phyloP scores from a whole-genome alignment of 2,329 filamentous ascomycete species.

The Hypomyces perniciosus region DNA sequence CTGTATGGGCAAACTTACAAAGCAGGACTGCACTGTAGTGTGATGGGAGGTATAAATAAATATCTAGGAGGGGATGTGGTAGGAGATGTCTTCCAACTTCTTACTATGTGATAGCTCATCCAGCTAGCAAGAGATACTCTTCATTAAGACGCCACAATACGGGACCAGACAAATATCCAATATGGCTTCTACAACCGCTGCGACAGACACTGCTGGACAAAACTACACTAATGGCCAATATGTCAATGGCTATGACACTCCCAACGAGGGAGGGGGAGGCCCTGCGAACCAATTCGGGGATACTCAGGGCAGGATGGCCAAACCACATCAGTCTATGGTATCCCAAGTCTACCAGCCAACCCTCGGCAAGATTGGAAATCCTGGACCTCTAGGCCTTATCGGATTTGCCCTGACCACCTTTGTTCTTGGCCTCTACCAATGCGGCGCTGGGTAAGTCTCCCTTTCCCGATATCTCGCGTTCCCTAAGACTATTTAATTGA shows the following conservation, averaged over 20 bases:
- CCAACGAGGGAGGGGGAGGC: conserved; percentile 4
- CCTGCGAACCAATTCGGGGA: not conserved
- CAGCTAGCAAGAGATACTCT: not conserved
- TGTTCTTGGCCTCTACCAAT: conserved; percentile 45
- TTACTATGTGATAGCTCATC: no score
- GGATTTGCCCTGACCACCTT: conserved; percentile 63
- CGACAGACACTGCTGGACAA: conserved; percentile 1
- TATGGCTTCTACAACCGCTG: conserved; percentile 10
- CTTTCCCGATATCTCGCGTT: not conserved
- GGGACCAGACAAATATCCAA: not conserved
- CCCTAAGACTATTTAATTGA: not conserved
- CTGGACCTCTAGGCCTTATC: conserved; percentile 53
- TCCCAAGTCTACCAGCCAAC: conserved; percentile 30
- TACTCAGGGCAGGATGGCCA: conserved; percentile 5
- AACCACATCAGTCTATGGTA: conserved; percentile 29
- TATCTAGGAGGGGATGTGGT: no score
- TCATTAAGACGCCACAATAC: not conserved
- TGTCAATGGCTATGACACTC: not conserved
- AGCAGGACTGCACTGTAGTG: no score
- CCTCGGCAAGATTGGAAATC: conserved; percentile 48
- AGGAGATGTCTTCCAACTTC: no score
- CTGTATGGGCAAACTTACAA: no score
- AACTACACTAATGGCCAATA: conserved; percentile 9
- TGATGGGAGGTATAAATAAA: no score
- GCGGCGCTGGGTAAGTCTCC: conserved; percentile 41